Conservation (phyloP, 768 basidiomycete species). For the Paxillus ammoniavirescens region DNA sequence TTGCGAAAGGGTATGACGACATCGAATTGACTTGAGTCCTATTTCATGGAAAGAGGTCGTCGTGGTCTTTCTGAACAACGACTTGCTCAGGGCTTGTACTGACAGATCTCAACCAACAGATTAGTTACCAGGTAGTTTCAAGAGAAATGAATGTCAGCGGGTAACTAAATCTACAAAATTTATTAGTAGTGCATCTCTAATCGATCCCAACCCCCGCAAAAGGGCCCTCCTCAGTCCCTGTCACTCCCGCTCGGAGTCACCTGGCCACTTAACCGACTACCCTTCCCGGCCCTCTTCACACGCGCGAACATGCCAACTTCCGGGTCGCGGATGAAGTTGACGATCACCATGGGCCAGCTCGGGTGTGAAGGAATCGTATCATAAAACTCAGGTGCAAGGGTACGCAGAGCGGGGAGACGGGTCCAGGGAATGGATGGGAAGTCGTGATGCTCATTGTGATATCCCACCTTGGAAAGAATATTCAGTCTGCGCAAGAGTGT, state of each 20-base stretch:
- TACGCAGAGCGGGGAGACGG: slow-evolving; percentile 76
- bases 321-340: slow-evolving; percentile 90
- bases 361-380: slow-evolving; percentile 83
- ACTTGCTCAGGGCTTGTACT: not conserved
- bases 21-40: not conserved
- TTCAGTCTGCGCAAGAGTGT: not conserved
- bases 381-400: slow-evolving; percentile 90
- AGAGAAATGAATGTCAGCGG: no score
- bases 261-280: slow-evolving; percentile 16
- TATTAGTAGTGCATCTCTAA: slow-evolving; percentile 9
- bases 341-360: slow-evolving; percentile 92
- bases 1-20: not conserved
- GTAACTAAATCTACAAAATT: not conserved
- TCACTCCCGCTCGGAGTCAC: slow-evolving; percentile 10
- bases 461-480: slow-evolving; percentile 68
- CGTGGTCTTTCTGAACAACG: no score
- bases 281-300: slow-evolving; percentile 68
- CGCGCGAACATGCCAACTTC: slow-evolving; percentile 88
- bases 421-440: slow-evolving; percentile 98
- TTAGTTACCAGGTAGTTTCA: no score
- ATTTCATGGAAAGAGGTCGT: no score
- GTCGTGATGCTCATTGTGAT: slow-evolving; percentile 99
- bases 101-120: no score
- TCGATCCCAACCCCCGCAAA: slow-evolving; percentile 1
- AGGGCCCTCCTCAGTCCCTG: slow-evolving; percentile 9